Conservation (phyloP, 257 asterid genomes). For the Solanum corneliomulleri region DNA sequence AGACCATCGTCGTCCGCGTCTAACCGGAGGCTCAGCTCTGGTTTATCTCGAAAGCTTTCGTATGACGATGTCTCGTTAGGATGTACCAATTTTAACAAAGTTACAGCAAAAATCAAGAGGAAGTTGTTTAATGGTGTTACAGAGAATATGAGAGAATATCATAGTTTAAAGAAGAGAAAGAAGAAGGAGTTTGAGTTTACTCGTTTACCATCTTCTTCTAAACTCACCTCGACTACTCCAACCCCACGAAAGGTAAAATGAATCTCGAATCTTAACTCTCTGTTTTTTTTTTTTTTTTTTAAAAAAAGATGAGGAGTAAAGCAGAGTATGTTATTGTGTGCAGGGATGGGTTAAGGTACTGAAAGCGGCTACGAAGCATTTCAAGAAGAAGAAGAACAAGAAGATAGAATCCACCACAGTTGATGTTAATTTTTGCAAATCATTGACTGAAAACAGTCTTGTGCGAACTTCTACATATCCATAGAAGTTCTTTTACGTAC, state of each 20-base stretch:
- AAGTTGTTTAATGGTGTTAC: constrained; percentile 26
- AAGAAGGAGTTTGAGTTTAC: constrained; percentile 28
- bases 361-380: constrained; percentile 59
- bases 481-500: neutral
- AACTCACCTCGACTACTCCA: constrained; percentile 17
- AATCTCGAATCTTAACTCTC: too few relatives aligned
- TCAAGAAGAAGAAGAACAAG: constrained; percentile 61
- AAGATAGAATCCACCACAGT: neutral
- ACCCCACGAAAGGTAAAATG: constrained; percentile 40
- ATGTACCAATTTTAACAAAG: constrained; percentile 17
- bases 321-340: neutral
- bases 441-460: neutral
- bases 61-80: constrained; percentile 10
- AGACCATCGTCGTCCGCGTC: constrained; percentile 9
- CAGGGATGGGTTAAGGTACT: constrained; percentile 61
- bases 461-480: neutral
- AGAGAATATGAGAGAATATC: constrained; percentile 23
- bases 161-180: constrained; percentile 27
- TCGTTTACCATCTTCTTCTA: constrained; percentile 19
- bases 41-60: constrained; percentile 26
- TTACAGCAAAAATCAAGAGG: constrained; percentile 42
- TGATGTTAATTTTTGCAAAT: neutral
- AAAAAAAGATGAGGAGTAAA: too few relatives aligned
- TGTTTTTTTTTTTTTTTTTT: neutral
- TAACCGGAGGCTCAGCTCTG: neutral